Percentiles rank a stretch among this genome's conserved stretches.
Evolutionary conservation across 805 yeast genomes (phyloP).

Genomic region (Monosporozyma yasuniensis): DNA sequence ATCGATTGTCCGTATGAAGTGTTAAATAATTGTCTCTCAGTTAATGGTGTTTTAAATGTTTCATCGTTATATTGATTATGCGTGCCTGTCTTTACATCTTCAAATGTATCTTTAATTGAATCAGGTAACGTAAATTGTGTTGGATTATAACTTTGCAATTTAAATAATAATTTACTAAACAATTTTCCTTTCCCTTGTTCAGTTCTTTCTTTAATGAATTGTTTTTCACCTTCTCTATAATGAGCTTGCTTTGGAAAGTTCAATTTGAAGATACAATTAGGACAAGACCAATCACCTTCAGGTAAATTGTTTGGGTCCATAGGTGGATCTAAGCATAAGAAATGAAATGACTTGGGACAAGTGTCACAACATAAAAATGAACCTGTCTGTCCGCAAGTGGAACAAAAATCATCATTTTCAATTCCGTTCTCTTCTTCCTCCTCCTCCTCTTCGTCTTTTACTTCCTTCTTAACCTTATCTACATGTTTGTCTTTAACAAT

Average conservation of each 20-base stretch:
- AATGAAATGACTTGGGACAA: slow-evolving; percentile 88
- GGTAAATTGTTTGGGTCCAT: slow-evolving; percentile 65
- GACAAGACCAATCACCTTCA: slow-evolving; percentile 85
- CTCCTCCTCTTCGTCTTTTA: slow-evolving; percentile 7
- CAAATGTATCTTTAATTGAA: slow-evolving; percentile 58
- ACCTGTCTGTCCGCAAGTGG: slow-evolving; percentile 87
- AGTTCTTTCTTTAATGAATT: slow-evolving; percentile 8
- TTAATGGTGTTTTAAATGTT: slow-evolving; percentile 37
- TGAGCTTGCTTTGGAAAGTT: slow-evolving; percentile 24
- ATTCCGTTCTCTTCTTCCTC: slow-evolving; percentile 30
- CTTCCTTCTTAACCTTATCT: neutral
- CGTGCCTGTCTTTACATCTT: slow-evolving; percentile 57
- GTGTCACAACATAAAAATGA: slow-evolving; percentile 87
- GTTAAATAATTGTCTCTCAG: slow-evolving; percentile 37
- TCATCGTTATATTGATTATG: slow-evolving; percentile 65
- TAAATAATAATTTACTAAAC: slow-evolving; percentile 51
- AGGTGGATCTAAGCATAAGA: slow-evolving; percentile 87
- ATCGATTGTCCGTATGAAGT: slow-evolving; percentile 34
- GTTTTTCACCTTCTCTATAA: slow-evolving; percentile 17
- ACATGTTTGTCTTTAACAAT: neutral
- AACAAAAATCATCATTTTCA: slow-evolving; percentile 78
- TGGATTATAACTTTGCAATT: slow-evolving; percentile 54
- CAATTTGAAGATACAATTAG: slow-evolving; percentile 50
- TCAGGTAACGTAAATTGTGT: slow-evolving; percentile 59
- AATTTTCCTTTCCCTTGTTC: slow-evolving; percentile 21